Evolutionary conservation across 306 rosid genomes (phyloP), one percentile per base, ranked within the genome.

Genomic region (Ormosia emarginata): DNA sequence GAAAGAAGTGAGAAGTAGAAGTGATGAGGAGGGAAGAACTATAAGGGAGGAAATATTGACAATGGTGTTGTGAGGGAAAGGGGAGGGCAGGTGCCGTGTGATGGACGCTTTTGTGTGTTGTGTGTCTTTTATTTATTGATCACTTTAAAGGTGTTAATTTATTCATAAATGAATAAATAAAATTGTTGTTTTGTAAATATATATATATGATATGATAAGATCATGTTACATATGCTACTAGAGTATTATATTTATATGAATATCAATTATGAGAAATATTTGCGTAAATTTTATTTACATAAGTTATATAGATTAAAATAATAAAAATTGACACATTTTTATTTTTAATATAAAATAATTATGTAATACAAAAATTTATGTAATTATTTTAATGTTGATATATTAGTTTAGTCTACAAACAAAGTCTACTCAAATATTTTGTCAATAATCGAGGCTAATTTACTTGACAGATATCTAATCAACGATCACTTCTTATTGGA

Each of bases 131-230:
- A 49, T 49, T 12, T 49, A 49, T 13, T 49, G 55, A 3, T 53
- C 41, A 15, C 70, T 77, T 69, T 63, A 52, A 49, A 76, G 47
- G 57, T 24, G 10, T 4, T 63, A 36, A 37, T 61, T 82, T 43
- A 37, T 68, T 64, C 50, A 37, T 65, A 56, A 64, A 64, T 29
- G 37, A 52, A 71, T 14, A 56, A 52, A 71, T 14, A 56, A 33
- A 29, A 53, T n/a, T 50, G 58, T 43, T 73, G 18, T 13, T 58
- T 78, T 40, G 40, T 17, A 71, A 85, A 57, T n/a, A n/a, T n/a
- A n/a, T n/a, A n/a, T n/a, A n/a, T n/a, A n/a, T n/a, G 71, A 74
- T 74, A 43, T 82, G 76, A 69, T 79, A 61, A 74, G 79, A 82
- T 79, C 61, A 18, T 34, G 57, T 67, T 78, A 49, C 43, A 32